Percentiles rank a stretch among this genome's conserved stretches.
phyloP scores from a whole-genome alignment of 495 filamentous ascomycete genomes.

The Neurospora sp. region DNA sequence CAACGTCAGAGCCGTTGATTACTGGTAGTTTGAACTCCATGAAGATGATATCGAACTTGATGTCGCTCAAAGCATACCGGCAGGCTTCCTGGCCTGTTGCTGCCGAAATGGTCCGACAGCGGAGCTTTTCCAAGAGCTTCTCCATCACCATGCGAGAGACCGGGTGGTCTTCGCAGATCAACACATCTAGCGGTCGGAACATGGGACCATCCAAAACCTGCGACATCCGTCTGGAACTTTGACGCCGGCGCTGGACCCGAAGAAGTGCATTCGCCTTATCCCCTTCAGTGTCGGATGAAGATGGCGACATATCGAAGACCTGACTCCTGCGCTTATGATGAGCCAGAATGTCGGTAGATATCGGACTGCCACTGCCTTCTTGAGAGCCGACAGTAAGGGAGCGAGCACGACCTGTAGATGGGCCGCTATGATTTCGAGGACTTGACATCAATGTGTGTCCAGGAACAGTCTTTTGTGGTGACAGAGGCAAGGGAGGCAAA shows the following conservation, averaged over 20 bases:
- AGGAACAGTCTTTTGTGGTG: constrained; percentile 34
- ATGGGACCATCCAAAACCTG: constrained; percentile 73
- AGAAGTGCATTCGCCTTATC: constrained; percentile 81
- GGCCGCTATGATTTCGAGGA: constrained; percentile 35
- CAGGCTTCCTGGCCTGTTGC: constrained; percentile 82
- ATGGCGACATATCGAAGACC: constrained; percentile 92
- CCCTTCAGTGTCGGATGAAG: constrained; percentile 95
- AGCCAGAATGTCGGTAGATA: constrained; percentile 58
- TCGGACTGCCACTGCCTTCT: constrained; percentile 72
- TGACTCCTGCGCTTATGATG: constrained; percentile 82
- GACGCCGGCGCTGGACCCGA: constrained; percentile 84
- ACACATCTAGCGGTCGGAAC: constrained; percentile 84
- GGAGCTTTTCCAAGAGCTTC: constrained; percentile 84
- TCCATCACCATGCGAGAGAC: constrained; percentile 98
- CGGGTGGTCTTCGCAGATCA: constrained; percentile 96
- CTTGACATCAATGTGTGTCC: constrained; percentile 27
- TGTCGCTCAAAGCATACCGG: constrained; percentile 84
- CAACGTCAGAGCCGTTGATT: constrained; percentile 88
- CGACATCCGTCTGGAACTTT: constrained; percentile 85
- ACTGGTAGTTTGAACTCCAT: constrained; percentile 93
- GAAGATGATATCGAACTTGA: constrained; percentile 95
- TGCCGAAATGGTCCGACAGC: constrained; percentile 89
- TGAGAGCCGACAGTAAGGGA: constrained; percentile 93
- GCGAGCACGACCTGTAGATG: constrained; percentile 51
- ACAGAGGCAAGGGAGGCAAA: constrained; percentile 37